A percentile compares a stretch with the other conserved stretches of the same genome.
Evolutionary conservation across 2,329 filamentous ascomycete species (phyloP).

Genomic region (Sclerotiophoma versabilis): DNA sequence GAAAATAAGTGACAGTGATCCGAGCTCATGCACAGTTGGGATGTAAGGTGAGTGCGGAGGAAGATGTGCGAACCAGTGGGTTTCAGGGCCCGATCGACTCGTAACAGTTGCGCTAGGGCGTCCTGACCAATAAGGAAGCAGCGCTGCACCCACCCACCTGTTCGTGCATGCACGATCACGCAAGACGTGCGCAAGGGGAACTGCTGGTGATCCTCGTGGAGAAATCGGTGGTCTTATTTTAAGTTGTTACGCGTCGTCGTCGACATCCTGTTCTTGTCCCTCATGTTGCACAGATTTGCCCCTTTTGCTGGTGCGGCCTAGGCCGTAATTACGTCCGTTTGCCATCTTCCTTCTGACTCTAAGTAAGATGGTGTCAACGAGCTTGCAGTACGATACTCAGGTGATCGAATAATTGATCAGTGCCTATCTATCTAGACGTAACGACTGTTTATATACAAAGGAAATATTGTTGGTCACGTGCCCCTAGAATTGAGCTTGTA

Average conservation of each 20-base stretch:
- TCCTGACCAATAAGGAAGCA: neutral
- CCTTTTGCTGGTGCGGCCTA: constrained; percentile 17
- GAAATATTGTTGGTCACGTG: no score
- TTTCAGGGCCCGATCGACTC: constrained; percentile 4
- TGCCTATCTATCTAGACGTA: no score
- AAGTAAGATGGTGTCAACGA: no score
- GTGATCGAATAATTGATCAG: no score
- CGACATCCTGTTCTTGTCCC: neutral
- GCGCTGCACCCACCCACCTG: neutral
- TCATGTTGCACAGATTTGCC: constrained; percentile 14
- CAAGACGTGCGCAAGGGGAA: constrained; percentile 2
- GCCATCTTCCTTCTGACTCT: constrained; percentile 18
- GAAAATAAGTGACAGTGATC: neutral
- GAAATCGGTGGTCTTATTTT: neutral
- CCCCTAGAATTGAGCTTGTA: no score
- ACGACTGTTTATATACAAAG: no score
- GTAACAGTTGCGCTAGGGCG: neutral
- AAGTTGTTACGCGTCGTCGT: neutral
- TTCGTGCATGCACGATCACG: constrained; percentile 6
- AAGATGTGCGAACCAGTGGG: constrained; percentile 15
- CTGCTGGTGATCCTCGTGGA: neutral
- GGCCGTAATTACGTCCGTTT: constrained; percentile 19
- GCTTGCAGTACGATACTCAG: no score
- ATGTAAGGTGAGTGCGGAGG: neutral
- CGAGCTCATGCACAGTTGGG: neutral